A percentile compares a stretch with the other conserved stretches of the same genome.
Evolutionary conservation across 768 basidiomycete genomes (phyloP).

Genomic region (Postia placenta): DNA sequence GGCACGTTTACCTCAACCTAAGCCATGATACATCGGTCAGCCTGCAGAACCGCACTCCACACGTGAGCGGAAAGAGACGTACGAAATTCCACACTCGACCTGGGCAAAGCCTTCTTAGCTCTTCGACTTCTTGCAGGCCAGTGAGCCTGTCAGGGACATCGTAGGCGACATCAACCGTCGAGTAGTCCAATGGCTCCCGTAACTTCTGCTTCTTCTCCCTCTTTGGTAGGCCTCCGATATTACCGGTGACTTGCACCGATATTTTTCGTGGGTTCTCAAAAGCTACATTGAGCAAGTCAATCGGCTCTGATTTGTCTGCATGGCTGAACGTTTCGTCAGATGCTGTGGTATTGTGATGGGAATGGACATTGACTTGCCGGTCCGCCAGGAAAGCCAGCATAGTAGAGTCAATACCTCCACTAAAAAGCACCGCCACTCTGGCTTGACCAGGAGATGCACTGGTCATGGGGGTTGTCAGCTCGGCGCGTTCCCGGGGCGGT

Average conservation of each 20-base stretch:
- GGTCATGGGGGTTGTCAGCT: not conserved
- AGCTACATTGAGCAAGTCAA: slow-evolving; percentile 89
- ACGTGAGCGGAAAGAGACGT: slow-evolving; percentile 21
- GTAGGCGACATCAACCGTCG: slow-evolving; percentile 35
- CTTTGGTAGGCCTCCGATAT: slow-evolving; percentile 38
- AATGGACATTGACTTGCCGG: slow-evolving; percentile 52
- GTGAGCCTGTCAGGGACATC: slow-evolving; percentile 86
- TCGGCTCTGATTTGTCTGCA: slow-evolving; percentile 69
- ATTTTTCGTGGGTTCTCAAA: slow-evolving; percentile 93
- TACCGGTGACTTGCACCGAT: slow-evolving; percentile 39
- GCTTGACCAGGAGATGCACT: slow-evolving; percentile 24
- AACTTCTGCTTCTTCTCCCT: slow-evolving; percentile 33
- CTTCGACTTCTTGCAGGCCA: slow-evolving; percentile 71
- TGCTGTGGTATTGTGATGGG: not conserved
- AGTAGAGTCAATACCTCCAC: slow-evolving; percentile 93
- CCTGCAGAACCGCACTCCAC: too few relatives aligned
- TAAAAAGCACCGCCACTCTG: slow-evolving; percentile 83
- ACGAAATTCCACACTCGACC: slow-evolving; percentile 89
- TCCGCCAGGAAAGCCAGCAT: slow-evolving; percentile 77
- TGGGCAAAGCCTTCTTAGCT: slow-evolving; percentile 71
- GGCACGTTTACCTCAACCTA: slow-evolving; percentile 85
- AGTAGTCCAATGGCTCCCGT: slow-evolving; percentile 20
- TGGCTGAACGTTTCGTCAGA: slow-evolving; percentile 40
- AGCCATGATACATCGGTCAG: too few relatives aligned
- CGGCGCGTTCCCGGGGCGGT: not conserved